These are phyloP conservation scores for Phialophora chinensis DNA, from an alignment of 2,329 filamentous ascomycete species.

Conservation along the genomic window DNA sequence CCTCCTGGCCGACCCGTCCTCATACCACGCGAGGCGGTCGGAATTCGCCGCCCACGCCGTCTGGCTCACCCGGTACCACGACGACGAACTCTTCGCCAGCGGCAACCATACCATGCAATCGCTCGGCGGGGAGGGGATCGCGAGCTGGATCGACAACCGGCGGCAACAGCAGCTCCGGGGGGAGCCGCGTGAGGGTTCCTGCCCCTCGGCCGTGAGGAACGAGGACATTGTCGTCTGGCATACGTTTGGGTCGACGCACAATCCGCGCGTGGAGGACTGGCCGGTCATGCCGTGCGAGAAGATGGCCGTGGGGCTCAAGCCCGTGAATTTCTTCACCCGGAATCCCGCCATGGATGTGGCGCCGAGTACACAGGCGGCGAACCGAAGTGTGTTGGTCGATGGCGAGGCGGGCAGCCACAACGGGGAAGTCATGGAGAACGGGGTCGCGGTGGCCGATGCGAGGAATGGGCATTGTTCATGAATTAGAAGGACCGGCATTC, in stretches of 20 bases:
- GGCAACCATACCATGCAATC: slow-evolving; percentile 63
- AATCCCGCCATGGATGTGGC: slow-evolving; percentile 41
- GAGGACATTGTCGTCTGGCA: slow-evolving; percentile 54
- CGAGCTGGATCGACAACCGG: slow-evolving; percentile 52
- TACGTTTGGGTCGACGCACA: slow-evolving; percentile 53
- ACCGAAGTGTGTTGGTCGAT: slow-evolving; percentile 34
- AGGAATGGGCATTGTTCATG: slow-evolving; percentile 23
- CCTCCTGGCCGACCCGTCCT: slow-evolving; percentile 60
- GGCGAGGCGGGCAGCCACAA: neutral
- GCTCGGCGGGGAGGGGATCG: slow-evolving; percentile 54
- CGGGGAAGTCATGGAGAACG: slow-evolving; percentile 1
- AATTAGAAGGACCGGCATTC: too few species aligned
- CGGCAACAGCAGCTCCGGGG: slow-evolving; percentile 44
- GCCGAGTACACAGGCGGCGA: slow-evolving; percentile 35
- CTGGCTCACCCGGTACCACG: slow-evolving; percentile 60
- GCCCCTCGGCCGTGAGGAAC: slow-evolving; percentile 42
- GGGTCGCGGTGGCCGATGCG: neutral
- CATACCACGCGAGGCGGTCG: slow-evolving; percentile 58
- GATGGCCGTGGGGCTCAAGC: slow-evolving; percentile 41
- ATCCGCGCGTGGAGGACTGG: slow-evolving; percentile 53
- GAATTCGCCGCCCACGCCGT: slow-evolving; percentile 63
- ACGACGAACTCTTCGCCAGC: slow-evolving; percentile 60
- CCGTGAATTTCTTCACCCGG: slow-evolving; percentile 42
- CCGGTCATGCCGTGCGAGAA: slow-evolving; percentile 48
- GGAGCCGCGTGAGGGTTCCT: slow-evolving; percentile 37